Percentiles rank a stretch among this genome's conserved stretches.
Conservation (phyloP, 768 basidiomycete genomes). For the Cyclocybe cylindracea region DNA sequence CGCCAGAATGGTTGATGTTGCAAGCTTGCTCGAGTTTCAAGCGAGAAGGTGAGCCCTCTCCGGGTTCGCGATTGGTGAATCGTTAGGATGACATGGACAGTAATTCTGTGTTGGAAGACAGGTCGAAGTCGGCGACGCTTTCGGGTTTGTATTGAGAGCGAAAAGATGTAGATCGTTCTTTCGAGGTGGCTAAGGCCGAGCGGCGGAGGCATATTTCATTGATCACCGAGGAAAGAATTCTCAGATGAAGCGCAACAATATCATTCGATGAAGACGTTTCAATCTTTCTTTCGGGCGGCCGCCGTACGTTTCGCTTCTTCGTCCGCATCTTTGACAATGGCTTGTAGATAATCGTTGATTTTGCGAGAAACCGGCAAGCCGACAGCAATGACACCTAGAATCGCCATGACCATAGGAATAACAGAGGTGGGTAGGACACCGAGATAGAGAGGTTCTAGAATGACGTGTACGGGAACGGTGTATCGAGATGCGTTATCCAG, state of each 20-base stretch:
- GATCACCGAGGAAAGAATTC: too few relatives aligned
- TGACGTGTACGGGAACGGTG: constrained; percentile 50
- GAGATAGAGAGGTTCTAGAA: constrained; percentile 62
- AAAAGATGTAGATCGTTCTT: too few relatives aligned
- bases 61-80: too few relatives aligned
- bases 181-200: too few relatives aligned
- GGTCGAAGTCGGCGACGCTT: too few relatives aligned
- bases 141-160: too few relatives aligned
- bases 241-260: constrained; percentile 24
- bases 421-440: constrained; percentile 60
- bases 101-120: too few relatives aligned
- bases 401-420: constrained; percentile 30
- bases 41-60: too few relatives aligned
- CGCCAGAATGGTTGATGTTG: too few relatives aligned
- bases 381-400: constrained; percentile 27
- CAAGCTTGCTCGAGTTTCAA: too few relatives aligned
- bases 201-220: too few relatives aligned
- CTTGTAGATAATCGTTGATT: constrained; percentile 25
- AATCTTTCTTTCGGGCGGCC: constrained; percentile 1
- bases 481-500: constrained; percentile 19
- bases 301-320: constrained; percentile 10
- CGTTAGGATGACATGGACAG: too few relatives aligned
- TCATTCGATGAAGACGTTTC: constrained; percentile 38
- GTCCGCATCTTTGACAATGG: constrained; percentile 21
- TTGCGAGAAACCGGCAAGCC: constrained; percentile 22